Evolutionary conservation across 352 stramenopile species (phyloP), one percentile per base, ranked within the genome.

Genomic region (Globisporangium carolinianum): DNA sequence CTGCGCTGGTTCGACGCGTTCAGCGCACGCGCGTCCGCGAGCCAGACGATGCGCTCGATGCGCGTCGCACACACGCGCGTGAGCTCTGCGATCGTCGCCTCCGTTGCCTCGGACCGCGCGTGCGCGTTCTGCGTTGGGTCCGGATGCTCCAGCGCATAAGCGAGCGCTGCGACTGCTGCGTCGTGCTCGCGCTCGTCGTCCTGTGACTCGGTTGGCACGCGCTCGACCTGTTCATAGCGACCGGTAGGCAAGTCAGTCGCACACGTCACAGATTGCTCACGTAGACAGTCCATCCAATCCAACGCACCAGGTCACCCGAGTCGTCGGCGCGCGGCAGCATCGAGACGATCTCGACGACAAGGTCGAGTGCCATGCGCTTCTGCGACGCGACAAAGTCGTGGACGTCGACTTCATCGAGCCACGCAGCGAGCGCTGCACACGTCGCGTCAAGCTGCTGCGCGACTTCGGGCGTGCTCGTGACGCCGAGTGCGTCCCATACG

Each of bases 71-170:
- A 84, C 6, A 69, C 69, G 11, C 57, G 53, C 32, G 71, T 79
- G 17, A 89, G 51, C 41, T 62, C 61, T 38, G 69, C 60, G 47
- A 90, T 86, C 3, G 71, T 63, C 10, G 65, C 66, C 51, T 76
- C 65, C 0, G 74, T 70, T 17, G 73, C 71, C 12, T 68, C 66
- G 1, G 77, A 73, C 7, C 75, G 63, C 57, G 53, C 61, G 43
- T 59, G 68, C 0, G 73, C 65, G 55, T 48, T 75, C 17, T 62
- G 17, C 7, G 46, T 4, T 3, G 67, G 53, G 39, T 17, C 39
- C 4, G 38, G 56, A 14, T 54, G 35, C 41, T 61, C 18, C 18
- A 67, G 55, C 41, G 45, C 42, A 0, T 58, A 18, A 1, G 32
- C 12, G 6, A 69, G 47, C 32, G 55, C 45, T n/a, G 61, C n/a